phyloP scores from a whole-genome alignment of 116 monocot genomes.

The Papilionanthe hybrid region DNA sequence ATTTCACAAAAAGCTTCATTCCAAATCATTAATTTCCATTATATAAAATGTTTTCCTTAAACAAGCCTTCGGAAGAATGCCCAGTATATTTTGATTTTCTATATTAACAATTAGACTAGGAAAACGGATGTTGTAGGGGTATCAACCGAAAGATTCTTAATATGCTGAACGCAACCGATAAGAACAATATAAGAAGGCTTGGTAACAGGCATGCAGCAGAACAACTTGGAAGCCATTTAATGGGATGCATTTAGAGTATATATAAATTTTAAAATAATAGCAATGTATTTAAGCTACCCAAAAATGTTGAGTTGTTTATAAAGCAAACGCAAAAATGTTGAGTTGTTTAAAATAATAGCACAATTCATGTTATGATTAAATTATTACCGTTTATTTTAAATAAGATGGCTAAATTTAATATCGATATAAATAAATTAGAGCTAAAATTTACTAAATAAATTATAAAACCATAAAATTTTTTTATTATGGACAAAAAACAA shows the following conservation, averaged over 20 bases:
- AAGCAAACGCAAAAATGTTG: too few species aligned
- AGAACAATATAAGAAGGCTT: neutral
- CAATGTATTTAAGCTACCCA: too few species aligned
- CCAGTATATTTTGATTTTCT: neutral
- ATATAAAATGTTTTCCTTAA: neutral
- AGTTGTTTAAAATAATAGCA: too few species aligned
- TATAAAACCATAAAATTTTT: too few species aligned
- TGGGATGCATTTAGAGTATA: neutral
- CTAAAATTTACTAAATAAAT: too few species aligned
- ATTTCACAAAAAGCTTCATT: neutral
- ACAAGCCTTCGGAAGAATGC: neutral
- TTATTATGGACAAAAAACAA: too few species aligned
- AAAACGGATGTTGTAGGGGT: neutral
- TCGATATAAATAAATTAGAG: too few species aligned
- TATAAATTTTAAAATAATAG: neutral
- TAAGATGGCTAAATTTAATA: too few species aligned
- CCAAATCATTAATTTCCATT: neutral
- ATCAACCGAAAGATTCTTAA: neutral
- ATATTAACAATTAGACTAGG: neutral
- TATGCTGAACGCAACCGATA: neutral
- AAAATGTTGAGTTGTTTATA: too few species aligned
- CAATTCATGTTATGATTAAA: too few species aligned
- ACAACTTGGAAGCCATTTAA: neutral
- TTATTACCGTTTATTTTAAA: too few species aligned
- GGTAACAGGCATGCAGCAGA: neutral